Base-by-base conservation (phyloP, 345 rosid species). In the Odontarrhena argentea region DNA sequence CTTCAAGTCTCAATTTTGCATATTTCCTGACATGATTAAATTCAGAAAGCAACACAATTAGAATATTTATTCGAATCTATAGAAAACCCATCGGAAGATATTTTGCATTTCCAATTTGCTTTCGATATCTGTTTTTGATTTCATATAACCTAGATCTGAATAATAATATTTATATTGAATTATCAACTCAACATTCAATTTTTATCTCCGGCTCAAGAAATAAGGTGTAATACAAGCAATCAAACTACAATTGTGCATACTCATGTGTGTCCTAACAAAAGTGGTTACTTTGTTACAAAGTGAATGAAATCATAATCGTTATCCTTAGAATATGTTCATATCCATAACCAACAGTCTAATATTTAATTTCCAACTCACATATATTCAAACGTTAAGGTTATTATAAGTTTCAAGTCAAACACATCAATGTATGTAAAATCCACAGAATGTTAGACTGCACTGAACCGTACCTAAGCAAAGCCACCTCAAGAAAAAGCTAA, bases 391-490 rank as follows among this genome's bases (percentile, higher is more conserved):
- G 55, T 69, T 34, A n/a, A n/a, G 44, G 45, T 69, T 47, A n/a
- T 3, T 47, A n/a, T 3, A 28, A 3, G 6, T 7, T 34, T 3
- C 4, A 32, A 67, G 71, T 55, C 3, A 55, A 45, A 35, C 9
- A 56, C 3, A 44, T 7, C 13, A 25, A 55, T 36, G 53, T 35
- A 30, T n/a, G 36, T 32, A 32, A 32, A 13, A 14, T 11, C 57
- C 65, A 49, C 18, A 59, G 36, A 69, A 18, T 50, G 37, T 24
- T 38, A 36, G 9, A 22, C 7, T 14, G 50, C 41, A 51, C 42
- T 51, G n/a, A 24, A 34, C 60, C 74, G 60, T 59, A 59, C 73
- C 65, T 30, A 22, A 59, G 37, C 41, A 32, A 2, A 22, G 3
- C 45, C 6, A 40, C n/a, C 26, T 14, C 18, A 69, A 60, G 60